Evolutionary conservation across 1,284 basidiomycete genomes (phyloP), one percentile per base, ranked within the genome.

Genomic region (Ganoderma multipileum): DNA sequence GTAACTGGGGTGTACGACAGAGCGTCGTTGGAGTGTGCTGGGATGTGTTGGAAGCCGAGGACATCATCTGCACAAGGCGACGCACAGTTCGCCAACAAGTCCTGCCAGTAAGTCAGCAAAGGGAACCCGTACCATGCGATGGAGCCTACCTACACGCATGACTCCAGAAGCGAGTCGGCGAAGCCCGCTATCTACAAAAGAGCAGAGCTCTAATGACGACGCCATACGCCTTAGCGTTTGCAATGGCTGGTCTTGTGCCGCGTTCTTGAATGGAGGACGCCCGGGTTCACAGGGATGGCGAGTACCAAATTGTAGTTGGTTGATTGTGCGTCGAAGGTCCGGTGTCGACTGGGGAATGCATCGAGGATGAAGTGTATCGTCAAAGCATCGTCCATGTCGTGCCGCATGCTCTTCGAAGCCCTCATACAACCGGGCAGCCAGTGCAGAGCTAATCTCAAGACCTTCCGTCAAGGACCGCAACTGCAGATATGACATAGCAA

Each of bases 401-500:
- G 50, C 55, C 36, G 5, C 9, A 36, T 9, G 11, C n/a, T 12
- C 7, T 18, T 28, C 18, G 1, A 28, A 20, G 30, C 47, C 28
- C 50, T 60, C 59, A 36, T 68, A 71, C 1, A 68, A 33, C 54
- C 44, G 82, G 5, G 20, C 14, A 11, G 16, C 3, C 38, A 28
- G 28, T 3, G 20, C 38, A 14, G 23, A 3, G n/a, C 12, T 60
- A 16, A n/a, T 60, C 23, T 23, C 36, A 60, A 38, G 83, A 3
- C 89, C 87, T 79, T 95, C 90, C 11, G 83, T 83, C 36, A 82
- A 80, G 72, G 89, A 89, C 47, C 95, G 75, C n/a, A 84, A 83
- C 75, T 90, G 86, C 44, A 98, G 85, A 79, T 94, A 96, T 2
- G 92, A 89, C 16, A 83, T 81, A n/a, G 90, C 91, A 54, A 93